Evolutionary conservation across 345 rosid genomes (phyloP).

Genomic region (Chamaenerion angustifolium): DNA sequence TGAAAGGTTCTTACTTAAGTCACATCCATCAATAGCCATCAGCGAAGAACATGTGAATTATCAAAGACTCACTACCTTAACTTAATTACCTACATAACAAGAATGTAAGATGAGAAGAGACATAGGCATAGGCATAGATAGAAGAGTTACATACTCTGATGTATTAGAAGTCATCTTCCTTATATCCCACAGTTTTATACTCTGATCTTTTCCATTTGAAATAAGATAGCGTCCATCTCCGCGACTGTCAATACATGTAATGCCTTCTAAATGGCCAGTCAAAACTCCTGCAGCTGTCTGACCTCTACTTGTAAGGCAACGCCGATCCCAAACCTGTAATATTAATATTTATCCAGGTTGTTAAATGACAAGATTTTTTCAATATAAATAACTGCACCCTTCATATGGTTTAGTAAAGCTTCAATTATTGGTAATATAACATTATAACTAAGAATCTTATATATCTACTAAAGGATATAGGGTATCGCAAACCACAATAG

Average conservation of each 20-base stretch:
- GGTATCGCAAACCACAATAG: too few species aligned
- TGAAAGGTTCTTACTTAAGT: too few species aligned
- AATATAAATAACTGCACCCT: too few species aligned
- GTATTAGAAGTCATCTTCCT: constrained; percentile 44
- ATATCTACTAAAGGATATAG: too few species aligned
- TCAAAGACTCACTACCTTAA: too few species aligned
- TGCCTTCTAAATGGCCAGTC: constrained; percentile 57
- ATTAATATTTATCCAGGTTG: too few species aligned
- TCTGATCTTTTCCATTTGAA: constrained; percentile 70
- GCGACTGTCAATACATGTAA: constrained; percentile 51
- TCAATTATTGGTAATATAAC: too few species aligned
- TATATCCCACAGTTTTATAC: constrained; percentile 63
- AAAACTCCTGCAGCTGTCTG: constrained; percentile 39
- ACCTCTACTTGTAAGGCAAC: constrained; percentile 36
- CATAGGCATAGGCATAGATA: neutral
- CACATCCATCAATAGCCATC: too few species aligned
- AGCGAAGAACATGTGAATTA: too few species aligned
- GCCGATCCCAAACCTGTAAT: constrained; percentile 56
- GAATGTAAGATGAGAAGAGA: neutral
- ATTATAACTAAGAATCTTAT: too few species aligned
- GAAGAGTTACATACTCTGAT: constrained; percentile 16
- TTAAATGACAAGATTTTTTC: too few species aligned
- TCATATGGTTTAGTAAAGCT: too few species aligned
- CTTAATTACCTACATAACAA: neutral
- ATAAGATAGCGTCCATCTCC: constrained; percentile 66